Evolutionary conservation across 331 rosid species (phyloP), one percentile per base, ranked within the genome.

Genomic region (Rosa hybrid): DNA sequence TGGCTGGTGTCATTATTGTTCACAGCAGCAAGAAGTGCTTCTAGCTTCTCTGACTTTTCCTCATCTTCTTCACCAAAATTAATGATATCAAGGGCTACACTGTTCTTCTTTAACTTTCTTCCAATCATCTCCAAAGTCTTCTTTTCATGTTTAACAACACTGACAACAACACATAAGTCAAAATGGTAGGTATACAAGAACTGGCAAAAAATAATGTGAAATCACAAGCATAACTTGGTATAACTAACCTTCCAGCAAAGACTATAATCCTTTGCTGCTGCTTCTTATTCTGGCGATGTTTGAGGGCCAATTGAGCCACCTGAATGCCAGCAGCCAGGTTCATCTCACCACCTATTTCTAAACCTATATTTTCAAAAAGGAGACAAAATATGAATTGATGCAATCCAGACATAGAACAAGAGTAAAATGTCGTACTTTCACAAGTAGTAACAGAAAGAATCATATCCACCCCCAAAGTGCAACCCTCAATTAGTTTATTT

Each of bases 41-140:
- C 97, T 81, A 96, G 85, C 87, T 90, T 96, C 87, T 96, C 98
- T 48, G 90, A 84, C 86, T 96, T 96, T 63, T 92, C 97, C 71
- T 93, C 97, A 44, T 96, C 99, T 65, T 96, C 98, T 87, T 96
- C 99, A 45, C 99, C 99, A 82, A 96, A 96, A 86, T 90, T 88
- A 63, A 95, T 90, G 74, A 95, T 90, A 90, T 95, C 99, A 70
- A 95, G 96, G 57, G 98, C 92, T 34, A 96, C 97, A 72, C 93
- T 96, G 79, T 96, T 96, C 90, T 96, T 96, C 83, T 96, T 96
- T 80, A 96, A 84, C 85, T 89, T 96, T 81, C 89, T 87, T 71
- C 99, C 98, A 54, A 96, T 96, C 90, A 86, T 85, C 85, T 96
- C 98, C 88, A 96, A 82, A 68, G 78, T 10, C 90, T 93, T 96